These are phyloP conservation scores for Pestalotiopsis sp. DNA, from an alignment of 2,329 filamentous ascomycete species.

Conservation along the genomic window DNA sequence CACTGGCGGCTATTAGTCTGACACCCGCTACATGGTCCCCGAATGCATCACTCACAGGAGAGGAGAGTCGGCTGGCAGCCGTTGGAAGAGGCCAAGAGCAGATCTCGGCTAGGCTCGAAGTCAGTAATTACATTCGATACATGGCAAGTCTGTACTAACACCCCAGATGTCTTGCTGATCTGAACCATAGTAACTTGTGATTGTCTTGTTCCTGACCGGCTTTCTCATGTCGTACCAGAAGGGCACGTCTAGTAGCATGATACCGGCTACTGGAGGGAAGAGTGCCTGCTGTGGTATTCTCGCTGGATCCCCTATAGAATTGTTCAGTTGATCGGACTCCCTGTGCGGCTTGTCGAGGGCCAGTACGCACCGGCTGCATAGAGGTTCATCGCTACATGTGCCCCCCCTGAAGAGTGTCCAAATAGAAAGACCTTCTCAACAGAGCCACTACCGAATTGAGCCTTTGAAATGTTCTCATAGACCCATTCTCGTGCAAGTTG, in stretches of 20 bases:
- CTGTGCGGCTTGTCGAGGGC: not conserved
- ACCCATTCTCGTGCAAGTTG: constrained; percentile 5
- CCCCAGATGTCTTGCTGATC: not conserved
- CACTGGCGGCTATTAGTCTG: not conserved
- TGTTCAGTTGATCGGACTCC: not conserved
- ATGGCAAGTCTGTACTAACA: not conserved
- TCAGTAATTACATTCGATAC: not conserved
- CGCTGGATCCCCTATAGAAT: not conserved
- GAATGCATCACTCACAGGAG: not conserved
- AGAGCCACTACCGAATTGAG: not conserved
- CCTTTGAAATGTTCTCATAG: not conserved
- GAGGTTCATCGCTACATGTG: constrained; percentile 3
- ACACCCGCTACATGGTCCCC: too few species aligned
- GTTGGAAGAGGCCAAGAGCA: not conserved
- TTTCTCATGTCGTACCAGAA: constrained; percentile 6
- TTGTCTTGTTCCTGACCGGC: not conserved
- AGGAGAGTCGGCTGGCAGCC: not conserved
- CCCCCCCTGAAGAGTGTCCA: not conserved
- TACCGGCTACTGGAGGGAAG: not conserved
- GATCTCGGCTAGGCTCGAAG: not conserved
- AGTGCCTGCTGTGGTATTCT: not conserved
- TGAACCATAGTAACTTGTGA: constrained; percentile 1
- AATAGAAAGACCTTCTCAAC: not conserved
- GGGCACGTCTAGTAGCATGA: not conserved
- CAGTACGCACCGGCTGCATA: not conserved